Evolutionary conservation across 331 rosid genomes (phyloP).

Genomic region (Ulmus americana): DNA sequence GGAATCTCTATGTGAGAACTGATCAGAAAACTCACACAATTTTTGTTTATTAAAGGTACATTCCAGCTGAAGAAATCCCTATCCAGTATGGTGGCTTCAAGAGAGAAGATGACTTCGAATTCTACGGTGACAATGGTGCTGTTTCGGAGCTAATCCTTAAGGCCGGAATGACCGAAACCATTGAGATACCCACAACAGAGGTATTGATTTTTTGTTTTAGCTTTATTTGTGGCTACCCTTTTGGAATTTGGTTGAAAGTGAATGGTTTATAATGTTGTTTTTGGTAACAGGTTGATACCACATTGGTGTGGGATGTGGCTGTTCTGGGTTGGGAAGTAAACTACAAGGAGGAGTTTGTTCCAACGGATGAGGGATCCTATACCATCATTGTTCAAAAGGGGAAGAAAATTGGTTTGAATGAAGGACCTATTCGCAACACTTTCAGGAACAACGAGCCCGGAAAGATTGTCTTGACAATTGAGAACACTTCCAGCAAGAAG

Average conservation of each 20-base stretch:
- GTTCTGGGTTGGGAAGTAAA: slow-evolving; percentile 83
- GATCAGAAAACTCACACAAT: neutral
- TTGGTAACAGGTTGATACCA: slow-evolving; percentile 46
- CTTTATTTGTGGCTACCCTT: neutral
- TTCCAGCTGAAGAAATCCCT: slow-evolving; percentile 73
- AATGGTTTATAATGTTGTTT: neutral
- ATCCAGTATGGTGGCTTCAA: slow-evolving; percentile 74
- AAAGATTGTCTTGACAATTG: slow-evolving; percentile 53
- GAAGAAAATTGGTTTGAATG: slow-evolving; percentile 51
- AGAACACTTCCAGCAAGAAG: slow-evolving; percentile 63
- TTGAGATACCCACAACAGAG: slow-evolving; percentile 63
- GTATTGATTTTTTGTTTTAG: slow-evolving; percentile 26
- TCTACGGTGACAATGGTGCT: slow-evolving; percentile 38
- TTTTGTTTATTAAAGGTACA: slow-evolving; percentile 44
- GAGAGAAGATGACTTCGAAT: slow-evolving; percentile 61
- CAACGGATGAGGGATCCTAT: slow-evolving; percentile 68
- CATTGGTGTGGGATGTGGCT: slow-evolving; percentile 62
- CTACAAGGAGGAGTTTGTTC: slow-evolving; percentile 81
- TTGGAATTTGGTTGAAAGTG: neutral
- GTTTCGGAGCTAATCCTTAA: slow-evolving; percentile 49
- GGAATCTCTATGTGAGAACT: neutral
- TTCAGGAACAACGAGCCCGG: slow-evolving; percentile 67
- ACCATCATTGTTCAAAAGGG: slow-evolving; percentile 69
- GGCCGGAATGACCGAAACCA: slow-evolving; percentile 56
- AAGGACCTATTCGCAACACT: slow-evolving; percentile 63